Evolutionary conservation across 148 eudicot species (phyloP).

Genomic region (Polygonum maritimum): DNA sequence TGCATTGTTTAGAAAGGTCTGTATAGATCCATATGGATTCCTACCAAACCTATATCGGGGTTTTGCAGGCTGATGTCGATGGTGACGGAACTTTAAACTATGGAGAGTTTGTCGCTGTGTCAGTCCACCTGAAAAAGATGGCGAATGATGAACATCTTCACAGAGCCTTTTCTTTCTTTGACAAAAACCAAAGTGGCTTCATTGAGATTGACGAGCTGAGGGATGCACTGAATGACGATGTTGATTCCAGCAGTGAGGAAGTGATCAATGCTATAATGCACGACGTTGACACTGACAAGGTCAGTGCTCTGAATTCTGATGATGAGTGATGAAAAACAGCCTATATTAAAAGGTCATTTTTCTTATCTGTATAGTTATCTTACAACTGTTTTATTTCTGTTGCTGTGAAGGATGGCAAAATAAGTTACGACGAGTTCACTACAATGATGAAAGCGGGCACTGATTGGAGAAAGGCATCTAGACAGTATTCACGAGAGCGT

Average conservation of each 20-base stretch:
- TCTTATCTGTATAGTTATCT: too few species aligned
- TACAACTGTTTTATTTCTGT: too few species aligned
- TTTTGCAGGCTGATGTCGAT: slow-evolving; percentile 57
- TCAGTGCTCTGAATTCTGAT: slow-evolving; percentile 5
- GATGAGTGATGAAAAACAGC: neutral
- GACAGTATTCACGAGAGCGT: slow-evolving; percentile 67
- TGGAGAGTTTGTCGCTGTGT: slow-evolving; percentile 65
- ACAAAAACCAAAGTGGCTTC: slow-evolving; percentile 48
- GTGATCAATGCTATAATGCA: slow-evolving; percentile 64
- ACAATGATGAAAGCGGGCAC: slow-evolving; percentile 82
- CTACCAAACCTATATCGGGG: neutral
- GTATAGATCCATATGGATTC: neutral
- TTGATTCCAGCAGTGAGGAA: slow-evolving; percentile 51
- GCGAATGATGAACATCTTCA: slow-evolving; percentile 64
- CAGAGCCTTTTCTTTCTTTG: slow-evolving; percentile 68
- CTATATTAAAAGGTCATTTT: neutral
- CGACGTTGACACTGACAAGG: slow-evolving; percentile 92
- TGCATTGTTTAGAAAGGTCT: neutral
- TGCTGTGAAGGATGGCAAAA: slow-evolving; percentile 49
- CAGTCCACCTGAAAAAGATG: slow-evolving; percentile 64
- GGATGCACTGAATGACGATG: slow-evolving; percentile 49
- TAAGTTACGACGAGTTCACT: slow-evolving; percentile 68
- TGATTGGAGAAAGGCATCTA: slow-evolving; percentile 83
- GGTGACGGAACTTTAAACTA: slow-evolving; percentile 60
- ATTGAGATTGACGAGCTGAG: slow-evolving; percentile 74